phyloP scores from a whole-genome alignment of 768 basidiomycete genomes.

The Cyclocybe cylindracea region DNA sequence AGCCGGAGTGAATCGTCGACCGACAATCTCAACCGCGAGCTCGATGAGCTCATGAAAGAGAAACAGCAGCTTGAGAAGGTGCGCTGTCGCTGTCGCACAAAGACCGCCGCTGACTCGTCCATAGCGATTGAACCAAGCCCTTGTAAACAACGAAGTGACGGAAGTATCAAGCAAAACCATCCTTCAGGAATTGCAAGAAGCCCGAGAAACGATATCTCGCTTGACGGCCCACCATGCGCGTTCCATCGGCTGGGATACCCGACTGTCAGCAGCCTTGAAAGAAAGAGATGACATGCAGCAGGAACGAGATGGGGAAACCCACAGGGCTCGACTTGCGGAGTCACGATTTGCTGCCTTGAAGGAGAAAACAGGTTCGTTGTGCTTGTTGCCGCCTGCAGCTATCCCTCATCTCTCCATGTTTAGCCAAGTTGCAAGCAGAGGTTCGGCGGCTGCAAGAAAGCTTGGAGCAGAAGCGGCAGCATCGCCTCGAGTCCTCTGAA shows the following conservation, averaged over 20 bases:
- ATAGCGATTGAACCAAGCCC: slow-evolving; percentile 76
- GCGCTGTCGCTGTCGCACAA: slow-evolving; percentile 5
- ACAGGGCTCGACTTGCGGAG: slow-evolving; percentile 70
- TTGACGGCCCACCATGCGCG: slow-evolving; percentile 70
- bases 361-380: slow-evolving; percentile 61
- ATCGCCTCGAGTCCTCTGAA: slow-evolving; percentile 67
- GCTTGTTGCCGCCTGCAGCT: background rate
- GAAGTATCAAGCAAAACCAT: slow-evolving; percentile 79
- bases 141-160: slow-evolving; percentile 79
- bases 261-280: slow-evolving; percentile 61
- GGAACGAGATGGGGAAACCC: slow-evolving; percentile 72
- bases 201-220: slow-evolving; percentile 64
- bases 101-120: background rate
- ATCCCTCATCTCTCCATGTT: slow-evolving; percentile 2
- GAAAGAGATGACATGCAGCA: slow-evolving; percentile 85
- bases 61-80: slow-evolving; percentile 67
- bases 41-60: slow-evolving; percentile 51
- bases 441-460: slow-evolving; percentile 63
- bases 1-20: slow-evolving; percentile 5
- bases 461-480: slow-evolving; percentile 59
- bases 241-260: slow-evolving; percentile 69
- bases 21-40: slow-evolving; percentile 20
- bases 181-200: slow-evolving; percentile 74
- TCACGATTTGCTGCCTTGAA: slow-evolving; percentile 61
- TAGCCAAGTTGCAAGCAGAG: slow-evolving; percentile 73